These are phyloP conservation scores for Arabidopsis lyrata DNA, from an alignment of 441 rosid species.

Conservation along the genomic window DNA sequence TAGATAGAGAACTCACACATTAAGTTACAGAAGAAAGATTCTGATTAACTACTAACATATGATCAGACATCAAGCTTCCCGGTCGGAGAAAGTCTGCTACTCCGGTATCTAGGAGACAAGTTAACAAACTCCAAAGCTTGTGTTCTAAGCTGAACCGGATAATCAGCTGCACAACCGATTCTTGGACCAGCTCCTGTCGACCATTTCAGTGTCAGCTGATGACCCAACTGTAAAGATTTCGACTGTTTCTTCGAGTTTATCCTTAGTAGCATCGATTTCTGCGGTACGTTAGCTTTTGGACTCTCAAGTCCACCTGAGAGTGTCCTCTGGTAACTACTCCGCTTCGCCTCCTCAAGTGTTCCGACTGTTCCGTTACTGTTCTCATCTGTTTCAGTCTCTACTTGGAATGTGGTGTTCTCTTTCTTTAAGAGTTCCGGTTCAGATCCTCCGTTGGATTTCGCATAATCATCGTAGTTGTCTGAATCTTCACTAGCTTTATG, in stretches of 20 bases:
- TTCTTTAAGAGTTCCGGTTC: slow-evolving; percentile 21
- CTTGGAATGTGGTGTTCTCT: slow-evolving; percentile 35
- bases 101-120: slow-evolving; percentile 68
- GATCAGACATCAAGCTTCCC: slow-evolving; percentile 39
- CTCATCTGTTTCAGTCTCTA: slow-evolving; percentile 40
- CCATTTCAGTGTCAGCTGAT: slow-evolving; percentile 83
- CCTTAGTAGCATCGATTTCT: slow-evolving; percentile 66
- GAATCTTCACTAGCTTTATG: slow-evolving; percentile 72
- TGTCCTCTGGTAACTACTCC: slow-evolving; percentile 65
- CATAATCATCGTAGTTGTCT: slow-evolving; percentile 53
- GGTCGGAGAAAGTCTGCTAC: slow-evolving; percentile 36
- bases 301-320: slow-evolving; percentile 87
- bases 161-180: slow-evolving; percentile 93
- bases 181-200: slow-evolving; percentile 93
- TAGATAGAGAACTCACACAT: slow-evolving; percentile 27
- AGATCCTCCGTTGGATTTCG: slow-evolving; percentile 38
- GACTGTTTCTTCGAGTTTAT: slow-evolving; percentile 83
- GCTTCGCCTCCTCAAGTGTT: slow-evolving; percentile 31
- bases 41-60: slow-evolving; percentile 20
- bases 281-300: slow-evolving; percentile 70
- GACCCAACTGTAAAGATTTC: slow-evolving; percentile 79
- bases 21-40: slow-evolving; percentile 26
- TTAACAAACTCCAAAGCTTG: slow-evolving; percentile 87
- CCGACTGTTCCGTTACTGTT: slow-evolving; percentile 23
- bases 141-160: slow-evolving; percentile 70